Conservation (phyloP, 257 asterid species). For the Fraxinus cuspidata region DNA sequence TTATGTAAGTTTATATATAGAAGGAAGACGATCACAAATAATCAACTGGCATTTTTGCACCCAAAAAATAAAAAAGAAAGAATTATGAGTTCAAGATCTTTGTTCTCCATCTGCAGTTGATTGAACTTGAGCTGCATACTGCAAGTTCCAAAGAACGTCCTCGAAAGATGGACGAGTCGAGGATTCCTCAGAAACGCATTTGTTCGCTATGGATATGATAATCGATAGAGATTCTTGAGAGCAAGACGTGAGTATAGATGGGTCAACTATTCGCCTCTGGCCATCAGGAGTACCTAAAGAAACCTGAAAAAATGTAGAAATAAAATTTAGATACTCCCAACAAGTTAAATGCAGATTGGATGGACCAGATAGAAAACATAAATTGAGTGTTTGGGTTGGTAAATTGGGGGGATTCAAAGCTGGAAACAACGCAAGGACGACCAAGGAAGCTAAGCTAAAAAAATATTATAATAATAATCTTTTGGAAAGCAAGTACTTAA, state of each 20-base stretch:
- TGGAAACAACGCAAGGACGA: not conserved
- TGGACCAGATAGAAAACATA: not conserved
- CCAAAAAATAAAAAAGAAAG: not conserved
- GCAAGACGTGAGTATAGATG: slow-evolving; percentile 49
- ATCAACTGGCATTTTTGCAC: not conserved
- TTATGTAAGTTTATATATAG: not conserved
- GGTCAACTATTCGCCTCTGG: slow-evolving; percentile 50
- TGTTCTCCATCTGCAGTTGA: slow-evolving; percentile 43
- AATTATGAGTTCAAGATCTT: slow-evolving; percentile 23
- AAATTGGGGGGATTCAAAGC: not conserved
- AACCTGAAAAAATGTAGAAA: slow-evolving; percentile 38
- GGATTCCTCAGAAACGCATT: slow-evolving; percentile 68
- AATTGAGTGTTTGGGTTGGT: not conserved
- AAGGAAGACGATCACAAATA: not conserved
- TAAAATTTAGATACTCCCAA: not conserved
- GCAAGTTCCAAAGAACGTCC: slow-evolving; percentile 73
- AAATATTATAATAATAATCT: not conserved
- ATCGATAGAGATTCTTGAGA: slow-evolving; percentile 65
- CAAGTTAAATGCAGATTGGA: not conserved
- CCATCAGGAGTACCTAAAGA: slow-evolving; percentile 49
- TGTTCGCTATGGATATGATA: slow-evolving; percentile 53
- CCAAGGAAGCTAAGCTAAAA: not conserved
- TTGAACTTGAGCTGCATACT: slow-evolving; percentile 72
- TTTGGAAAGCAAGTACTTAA: not conserved
- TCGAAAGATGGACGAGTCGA: slow-evolving; percentile 65